Evolutionary conservation across 2,329 filamentous ascomycete genomes (phyloP).

Genomic region (Endocalyx cinctus): DNA sequence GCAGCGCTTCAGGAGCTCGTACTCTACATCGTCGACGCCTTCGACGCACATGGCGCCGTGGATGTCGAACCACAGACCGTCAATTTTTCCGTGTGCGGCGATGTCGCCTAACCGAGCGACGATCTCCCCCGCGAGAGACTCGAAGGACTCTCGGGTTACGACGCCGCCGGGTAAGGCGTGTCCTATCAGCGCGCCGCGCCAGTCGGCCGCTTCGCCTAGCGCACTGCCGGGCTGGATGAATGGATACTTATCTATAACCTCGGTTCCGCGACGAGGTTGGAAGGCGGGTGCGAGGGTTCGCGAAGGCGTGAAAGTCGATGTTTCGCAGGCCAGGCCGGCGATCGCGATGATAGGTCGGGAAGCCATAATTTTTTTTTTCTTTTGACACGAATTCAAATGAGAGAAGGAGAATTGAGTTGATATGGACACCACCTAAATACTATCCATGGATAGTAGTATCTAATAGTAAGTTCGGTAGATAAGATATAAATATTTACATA

Average conservation of each 20-base stretch:
- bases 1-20: constrained; percentile 41
- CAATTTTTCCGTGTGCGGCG: constrained; percentile 26
- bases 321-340: constrained; percentile 50
- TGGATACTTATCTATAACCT: constrained; percentile 39
- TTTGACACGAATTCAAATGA: no score
- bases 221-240: constrained; percentile 38
- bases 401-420: no score
- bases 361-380: constrained; percentile 8
- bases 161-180: constrained; percentile 47
- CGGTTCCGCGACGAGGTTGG: constrained; percentile 38
- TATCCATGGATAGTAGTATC: no score
- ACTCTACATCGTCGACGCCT: constrained; percentile 42
- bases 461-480: no score
- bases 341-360: constrained; percentile 41
- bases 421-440: no score
- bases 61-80: constrained; percentile 52
- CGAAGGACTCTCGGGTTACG: constrained; percentile 41
- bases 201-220: constrained; percentile 38
- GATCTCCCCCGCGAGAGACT: constrained; percentile 35
- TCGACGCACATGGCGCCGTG: constrained; percentile 53
- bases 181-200: constrained; percentile 47
- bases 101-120: constrained; percentile 33
- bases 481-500: no score
- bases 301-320: constrained; percentile 47
- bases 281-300: constrained; percentile 45